Conservation (phyloP, 1,284 basidiomycete genomes). For the Ceratobasidium sp. region DNA sequence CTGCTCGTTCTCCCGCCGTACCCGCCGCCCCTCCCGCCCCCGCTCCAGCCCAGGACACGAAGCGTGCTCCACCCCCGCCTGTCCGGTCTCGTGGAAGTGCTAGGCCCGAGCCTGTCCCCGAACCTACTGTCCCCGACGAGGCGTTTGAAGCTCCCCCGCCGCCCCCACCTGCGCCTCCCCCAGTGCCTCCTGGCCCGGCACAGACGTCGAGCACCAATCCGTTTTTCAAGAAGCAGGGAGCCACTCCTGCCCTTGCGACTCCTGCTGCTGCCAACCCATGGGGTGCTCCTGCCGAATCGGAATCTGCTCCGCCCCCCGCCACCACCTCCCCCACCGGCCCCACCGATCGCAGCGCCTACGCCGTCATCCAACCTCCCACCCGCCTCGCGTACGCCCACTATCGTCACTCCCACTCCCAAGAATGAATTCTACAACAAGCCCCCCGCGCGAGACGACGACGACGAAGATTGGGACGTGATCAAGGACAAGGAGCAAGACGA, state of each 20-base stretch:
- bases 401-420: conserved; percentile 52
- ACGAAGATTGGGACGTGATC: conserved; percentile 88
- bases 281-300: conserved; percentile 33
- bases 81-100: conserved; percentile 25
- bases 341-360: conserved; percentile 44
- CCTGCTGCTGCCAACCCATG: conserved; percentile 39
- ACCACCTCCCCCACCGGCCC: conserved; percentile 50
- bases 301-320: conserved; percentile 49
- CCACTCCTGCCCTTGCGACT: conserved; percentile 45
- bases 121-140: conserved; percentile 21
- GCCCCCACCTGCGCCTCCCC: conserved; percentile 43
- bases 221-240: conserved; percentile 42
- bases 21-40: conserved; percentile 43
- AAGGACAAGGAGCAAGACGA: conserved; percentile 67
- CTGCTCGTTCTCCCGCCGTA: conserved; percentile 45
- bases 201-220: conserved; percentile 42
- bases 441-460: conserved; percentile 59
- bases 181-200: conserved; percentile 20
- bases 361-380: conserved; percentile 45
- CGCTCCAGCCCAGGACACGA: conserved; percentile 42
- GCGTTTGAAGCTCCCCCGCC: conserved; percentile 20
- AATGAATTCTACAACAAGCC: conserved; percentile 64
- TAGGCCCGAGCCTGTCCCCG: conserved; percentile 14
- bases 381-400: conserved; percentile 48
- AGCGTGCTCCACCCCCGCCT: conserved; percentile 41